A percentile compares a stretch with the other conserved stretches of the same genome.
phyloP scores from a whole-genome alignment of 75 land plant genomes.

The Larix kaempferi region DNA sequence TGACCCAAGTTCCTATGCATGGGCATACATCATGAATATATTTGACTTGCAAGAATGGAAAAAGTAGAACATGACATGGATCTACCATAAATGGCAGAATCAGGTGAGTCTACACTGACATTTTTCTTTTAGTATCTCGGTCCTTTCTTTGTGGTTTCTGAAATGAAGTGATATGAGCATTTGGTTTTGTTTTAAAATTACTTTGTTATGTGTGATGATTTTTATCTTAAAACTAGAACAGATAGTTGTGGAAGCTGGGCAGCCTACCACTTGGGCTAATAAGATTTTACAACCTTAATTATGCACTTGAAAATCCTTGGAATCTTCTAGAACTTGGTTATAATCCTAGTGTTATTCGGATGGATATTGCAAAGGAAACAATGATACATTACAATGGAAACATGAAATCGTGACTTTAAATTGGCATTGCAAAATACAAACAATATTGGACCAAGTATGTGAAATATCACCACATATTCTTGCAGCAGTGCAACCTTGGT shows the following conservation, averaged over 20 bases:
- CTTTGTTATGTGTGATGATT: not conserved
- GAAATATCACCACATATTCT: conserved; percentile 36
- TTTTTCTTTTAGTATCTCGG: conserved; percentile 1
- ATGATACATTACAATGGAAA: conserved; percentile 19
- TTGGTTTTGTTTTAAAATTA: not conserved
- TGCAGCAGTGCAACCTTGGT: conserved; percentile 68
- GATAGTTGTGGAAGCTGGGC: conserved; percentile 45
- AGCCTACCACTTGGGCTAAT: conserved; percentile 58
- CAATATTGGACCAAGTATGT: conserved; percentile 15
- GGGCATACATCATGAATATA: conserved; percentile 47
- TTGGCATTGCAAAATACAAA: too few species aligned
- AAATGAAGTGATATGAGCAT: not conserved
- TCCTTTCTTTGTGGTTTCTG: not conserved
- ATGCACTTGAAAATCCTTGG: conserved; percentile 43
- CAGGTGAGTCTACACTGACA: conserved; percentile 35
- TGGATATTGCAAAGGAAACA: conserved; percentile 38
- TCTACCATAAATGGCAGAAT: conserved; percentile 49
- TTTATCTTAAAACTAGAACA: conserved; percentile 32
- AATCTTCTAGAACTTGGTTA: conserved; percentile 57
- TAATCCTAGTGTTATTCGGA: conserved; percentile 16
- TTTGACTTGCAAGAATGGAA: conserved; percentile 47
- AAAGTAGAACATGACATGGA: conserved; percentile 28
- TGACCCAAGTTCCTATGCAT: conserved; percentile 55
- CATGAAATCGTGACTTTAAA: too few species aligned
- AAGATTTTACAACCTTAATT: conserved; percentile 56